phyloP scores from a whole-genome alignment of 2,329 filamentous ascomycete genomes.

The Exophiala alcalophila region DNA sequence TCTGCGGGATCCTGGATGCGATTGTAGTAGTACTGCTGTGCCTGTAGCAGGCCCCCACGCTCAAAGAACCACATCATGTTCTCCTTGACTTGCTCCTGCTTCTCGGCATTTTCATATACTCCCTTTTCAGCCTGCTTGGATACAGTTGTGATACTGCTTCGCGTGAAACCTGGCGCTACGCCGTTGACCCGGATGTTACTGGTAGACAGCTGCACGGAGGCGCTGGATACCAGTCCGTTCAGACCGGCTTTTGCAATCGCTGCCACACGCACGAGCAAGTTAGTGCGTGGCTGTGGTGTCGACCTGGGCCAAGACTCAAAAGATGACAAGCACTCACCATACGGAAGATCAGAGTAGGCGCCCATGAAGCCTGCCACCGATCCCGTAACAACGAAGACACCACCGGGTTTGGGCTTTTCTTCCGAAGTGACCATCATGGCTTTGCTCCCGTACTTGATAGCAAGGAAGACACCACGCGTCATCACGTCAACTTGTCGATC shows the following conservation, averaged over 20 bases:
- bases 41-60: constrained; percentile 6
- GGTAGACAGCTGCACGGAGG: constrained; percentile 11
- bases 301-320: background rate
- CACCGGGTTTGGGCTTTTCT: constrained; percentile 14
- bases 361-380: constrained; percentile 12
- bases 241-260: constrained; percentile 14
- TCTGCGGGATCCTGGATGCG: constrained; percentile 15
- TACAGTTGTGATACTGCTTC: constrained; percentile 10
- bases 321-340: constrained; percentile 10
- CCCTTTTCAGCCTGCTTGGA: constrained; percentile 13
- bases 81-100: constrained; percentile 5
- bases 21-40: constrained; percentile 18
- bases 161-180: constrained; percentile 16
- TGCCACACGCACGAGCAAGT: background rate
- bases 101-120: constrained; percentile 9
- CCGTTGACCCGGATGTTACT: constrained; percentile 23
- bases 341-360: constrained; percentile 17
- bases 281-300: too few species aligned
- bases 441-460: constrained; percentile 15
- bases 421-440: constrained; percentile 19
- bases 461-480: constrained; percentile 12
- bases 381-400: constrained; percentile 12
- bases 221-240: constrained; percentile 8
- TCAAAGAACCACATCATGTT: constrained; percentile 19
- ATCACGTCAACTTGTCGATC: constrained; percentile 19